Percentiles rank a stretch among this genome's conserved stretches.
Evolutionary conservation across 2,329 filamentous ascomycete species (phyloP).

Genomic region (Diaporthe humulicola): DNA sequence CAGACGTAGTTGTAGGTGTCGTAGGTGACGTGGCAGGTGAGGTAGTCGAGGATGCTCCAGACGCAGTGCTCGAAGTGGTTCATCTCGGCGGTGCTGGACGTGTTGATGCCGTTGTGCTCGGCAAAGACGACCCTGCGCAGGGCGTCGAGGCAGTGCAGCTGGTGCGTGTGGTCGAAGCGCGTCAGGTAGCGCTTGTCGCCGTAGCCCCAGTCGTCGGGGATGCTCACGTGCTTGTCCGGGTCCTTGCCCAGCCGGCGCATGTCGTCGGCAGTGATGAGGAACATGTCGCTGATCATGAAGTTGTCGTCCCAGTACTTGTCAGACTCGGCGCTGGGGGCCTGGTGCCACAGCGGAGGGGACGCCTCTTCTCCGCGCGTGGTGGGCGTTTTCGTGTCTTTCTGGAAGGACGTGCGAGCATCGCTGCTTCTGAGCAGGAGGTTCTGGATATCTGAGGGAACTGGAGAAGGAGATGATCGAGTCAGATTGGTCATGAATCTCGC

Average conservation of each 20-base stretch:
- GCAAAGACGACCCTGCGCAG: slow-evolving; percentile 17
- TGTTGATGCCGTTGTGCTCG: slow-evolving; percentile 18
- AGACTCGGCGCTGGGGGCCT: neutral
- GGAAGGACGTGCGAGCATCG: slow-evolving; percentile 5
- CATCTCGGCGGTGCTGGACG: slow-evolving; percentile 10
- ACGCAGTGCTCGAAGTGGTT: slow-evolving; percentile 31
- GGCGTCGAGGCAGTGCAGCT: slow-evolving; percentile 22
- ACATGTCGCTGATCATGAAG: slow-evolving; percentile 28
- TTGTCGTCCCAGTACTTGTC: slow-evolving; percentile 24
- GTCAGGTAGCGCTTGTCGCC: slow-evolving; percentile 21
- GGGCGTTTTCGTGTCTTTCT: slow-evolving; percentile 12
- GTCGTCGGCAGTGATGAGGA: slow-evolving; percentile 23
- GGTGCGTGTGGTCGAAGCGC: slow-evolving; percentile 31
- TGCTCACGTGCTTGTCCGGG: slow-evolving; percentile 9
- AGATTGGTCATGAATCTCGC: accelerated
- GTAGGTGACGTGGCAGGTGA: slow-evolving; percentile 27
- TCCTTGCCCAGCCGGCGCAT: slow-evolving; percentile 24
- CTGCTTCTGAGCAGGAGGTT: neutral
- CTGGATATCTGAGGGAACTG: neutral
- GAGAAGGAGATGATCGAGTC: accelerated
- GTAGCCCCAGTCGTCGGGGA: slow-evolving; percentile 13
- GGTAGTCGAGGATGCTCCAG: slow-evolving; percentile 29
- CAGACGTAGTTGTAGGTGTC: slow-evolving; percentile 30
- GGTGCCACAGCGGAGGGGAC: slow-evolving; percentile 2
- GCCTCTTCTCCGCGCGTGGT: slow-evolving; percentile 25